Base-by-base conservation (phyloP, 345 rosid species). In the Boechera stricta region DNA sequence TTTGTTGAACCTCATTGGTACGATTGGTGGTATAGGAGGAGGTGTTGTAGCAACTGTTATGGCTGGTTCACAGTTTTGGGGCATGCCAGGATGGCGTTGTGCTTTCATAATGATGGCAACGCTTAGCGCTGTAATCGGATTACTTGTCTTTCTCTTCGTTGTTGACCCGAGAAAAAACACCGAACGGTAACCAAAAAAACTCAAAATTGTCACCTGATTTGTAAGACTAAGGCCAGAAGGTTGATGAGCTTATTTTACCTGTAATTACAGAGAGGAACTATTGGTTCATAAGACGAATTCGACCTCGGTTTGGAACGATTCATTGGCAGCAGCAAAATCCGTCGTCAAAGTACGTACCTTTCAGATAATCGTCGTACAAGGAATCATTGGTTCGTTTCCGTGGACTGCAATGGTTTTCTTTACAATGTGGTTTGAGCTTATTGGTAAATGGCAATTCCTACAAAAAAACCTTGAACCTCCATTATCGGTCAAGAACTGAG, bases 381-480 rank as follows among this genome's bases (percentile, higher is more conserved):
- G 98, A n/a, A 79, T 91, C 52, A 84, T 95, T 21, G 98, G 99
- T 66, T 87, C 96, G 11, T 77, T 92, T 12, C 96, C 98, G 6
- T 95, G 99, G 98, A 95, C 99, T 5, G 98, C 96, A 7, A 87
- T 92, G 98, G 98, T 95, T 42, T 92, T 95, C 83, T 87, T 95
- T 65, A 89, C 99, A 4, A 89, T 95, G 96, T 92, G 98, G 99
- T 92, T 95, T 75, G 96, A 92, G 78, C 86, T 95, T 67, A 91
- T 95, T 8, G 98, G 98, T 88, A 62, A 86, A 84, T 16, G 86
- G 9, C 49, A 2, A 0, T 69, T n/a, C 58, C 42, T 45, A 49
- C 5, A 45, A 39, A 7, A 21, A 6, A 21, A 6, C 10, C 32
- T 71, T 72, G 53, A 55, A 71, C 11, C 13, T 72, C 18, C 45